A percentile compares a stretch with the other conserved stretches of the same genome.
Conservation (phyloP, 805 yeast species). For the Candida arabinofermentans region DNA sequence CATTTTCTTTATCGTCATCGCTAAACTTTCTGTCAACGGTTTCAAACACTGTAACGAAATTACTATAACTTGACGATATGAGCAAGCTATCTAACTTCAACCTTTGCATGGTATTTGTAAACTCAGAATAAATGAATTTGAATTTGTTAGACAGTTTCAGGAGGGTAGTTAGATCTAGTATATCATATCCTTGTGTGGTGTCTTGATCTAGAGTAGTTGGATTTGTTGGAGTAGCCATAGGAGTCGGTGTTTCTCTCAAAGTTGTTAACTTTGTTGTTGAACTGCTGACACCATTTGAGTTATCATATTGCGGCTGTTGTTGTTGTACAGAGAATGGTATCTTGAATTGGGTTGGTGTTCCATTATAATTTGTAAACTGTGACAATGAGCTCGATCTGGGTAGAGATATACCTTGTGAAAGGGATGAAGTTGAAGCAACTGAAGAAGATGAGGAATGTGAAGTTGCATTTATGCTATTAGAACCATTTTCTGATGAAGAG, state of each 20-base stretch:
- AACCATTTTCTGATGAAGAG: constrained; percentile 4
- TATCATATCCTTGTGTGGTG: not conserved
- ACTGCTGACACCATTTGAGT: not conserved
- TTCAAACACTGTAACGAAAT: constrained; percentile 17
- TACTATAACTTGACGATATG: constrained; percentile 13
- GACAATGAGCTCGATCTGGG: constrained; percentile 18
- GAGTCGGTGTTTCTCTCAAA: constrained; percentile 11
- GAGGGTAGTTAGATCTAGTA: constrained; percentile 10
- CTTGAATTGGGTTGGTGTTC: constrained; percentile 6
- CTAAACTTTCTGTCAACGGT: constrained; percentile 13
- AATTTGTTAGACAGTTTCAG: constrained; percentile 21
- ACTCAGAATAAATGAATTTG: constrained; percentile 19
- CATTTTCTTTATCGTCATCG: constrained; percentile 11
- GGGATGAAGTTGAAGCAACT: constrained; percentile 5
- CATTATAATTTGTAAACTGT: constrained; percentile 4
- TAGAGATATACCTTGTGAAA: not conserved
- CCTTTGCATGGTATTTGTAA: constrained; percentile 10
- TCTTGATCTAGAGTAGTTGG: not conserved
- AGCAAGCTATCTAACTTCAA: constrained; percentile 14
- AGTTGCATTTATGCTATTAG: constrained; percentile 1
- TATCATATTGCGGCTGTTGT: not conserved
- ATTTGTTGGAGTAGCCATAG: constrained; percentile 2
- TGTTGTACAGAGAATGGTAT: not conserved
- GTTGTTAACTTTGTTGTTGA: constrained; percentile 10
- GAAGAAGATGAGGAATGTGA: constrained; percentile 7